phyloP scores from a whole-genome alignment of 1,139 yeast species.

The Yamadazyma dushanensis region DNA sequence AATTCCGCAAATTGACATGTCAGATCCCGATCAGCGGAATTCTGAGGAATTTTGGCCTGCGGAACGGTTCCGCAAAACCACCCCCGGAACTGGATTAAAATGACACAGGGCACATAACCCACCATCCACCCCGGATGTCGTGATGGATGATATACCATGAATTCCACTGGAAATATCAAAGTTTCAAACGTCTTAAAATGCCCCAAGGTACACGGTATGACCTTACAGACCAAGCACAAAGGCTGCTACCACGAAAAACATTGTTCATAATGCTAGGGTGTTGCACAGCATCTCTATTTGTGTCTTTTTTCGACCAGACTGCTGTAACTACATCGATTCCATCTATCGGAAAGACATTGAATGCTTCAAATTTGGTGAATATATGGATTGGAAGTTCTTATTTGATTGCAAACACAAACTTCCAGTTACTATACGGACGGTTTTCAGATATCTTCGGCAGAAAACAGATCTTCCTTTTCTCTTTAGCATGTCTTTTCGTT shows the following conservation, averaged over 20 bases:
- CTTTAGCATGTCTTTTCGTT: slow-evolving; percentile 32
- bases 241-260: slow-evolving; percentile 12
- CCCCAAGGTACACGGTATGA: background rate
- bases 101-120: no score
- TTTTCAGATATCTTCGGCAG: slow-evolving; percentile 48
- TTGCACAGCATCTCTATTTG: slow-evolving; percentile 24
- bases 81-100: no score
- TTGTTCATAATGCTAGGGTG: slow-evolving; percentile 15
- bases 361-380: slow-evolving; percentile 37
- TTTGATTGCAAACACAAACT: slow-evolving; percentile 46
- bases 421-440: slow-evolving; percentile 42
- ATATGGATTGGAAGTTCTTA: slow-evolving; percentile 50
- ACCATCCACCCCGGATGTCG: background rate
- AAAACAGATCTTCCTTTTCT: slow-evolving; percentile 33
- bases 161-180: no score
- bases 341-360: slow-evolving; percentile 36
- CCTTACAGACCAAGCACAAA: slow-evolving; percentile 16
- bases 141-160: background rate
- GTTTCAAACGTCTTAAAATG: slow-evolving; percentile 2
- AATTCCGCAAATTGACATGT: no score
- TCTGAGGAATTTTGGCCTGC: no score
- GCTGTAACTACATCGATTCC: slow-evolving; percentile 46
- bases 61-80: no score
- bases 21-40: no score
- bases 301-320: slow-evolving; percentile 40